Evolutionary conservation across 345 rosid species (phyloP).

Genomic region (Litchi chinensis): DNA sequence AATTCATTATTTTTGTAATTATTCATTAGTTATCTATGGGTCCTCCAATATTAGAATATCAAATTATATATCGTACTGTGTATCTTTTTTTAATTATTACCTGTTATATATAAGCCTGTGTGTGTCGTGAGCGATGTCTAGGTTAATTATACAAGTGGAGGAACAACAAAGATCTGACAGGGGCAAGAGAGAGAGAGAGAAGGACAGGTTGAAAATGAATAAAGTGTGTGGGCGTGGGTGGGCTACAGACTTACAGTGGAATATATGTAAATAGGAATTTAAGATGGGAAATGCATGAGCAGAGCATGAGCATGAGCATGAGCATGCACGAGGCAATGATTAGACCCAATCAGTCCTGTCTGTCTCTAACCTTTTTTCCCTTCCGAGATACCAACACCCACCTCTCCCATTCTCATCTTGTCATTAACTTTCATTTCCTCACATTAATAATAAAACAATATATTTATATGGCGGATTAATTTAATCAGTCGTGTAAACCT

Average conservation of each 20-base stretch:
- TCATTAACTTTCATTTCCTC: neutral
- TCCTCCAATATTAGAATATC: too few relatives aligned
- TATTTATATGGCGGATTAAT: too few relatives aligned
- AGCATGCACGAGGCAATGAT: slow-evolving; percentile 51
- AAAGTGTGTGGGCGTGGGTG: slow-evolving; percentile 22
- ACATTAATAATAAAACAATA: neutral
- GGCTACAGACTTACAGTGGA: neutral
- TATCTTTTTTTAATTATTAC: too few relatives aligned
- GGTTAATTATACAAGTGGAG: neutral
- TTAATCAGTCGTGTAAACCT: too few relatives aligned
- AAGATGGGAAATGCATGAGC: slow-evolving; percentile 6
- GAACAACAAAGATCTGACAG: neutral
- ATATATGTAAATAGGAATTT: neutral
- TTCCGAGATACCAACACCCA: neutral
- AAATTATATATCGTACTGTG: too few relatives aligned
- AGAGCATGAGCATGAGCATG: neutral
- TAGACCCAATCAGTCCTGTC: slow-evolving; percentile 36
- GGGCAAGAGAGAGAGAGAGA: neutral
- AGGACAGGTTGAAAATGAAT: neutral
- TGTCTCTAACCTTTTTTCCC: slow-evolving; percentile 28
- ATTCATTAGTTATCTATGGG: too few relatives aligned
- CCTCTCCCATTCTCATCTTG: neutral
- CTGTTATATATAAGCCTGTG: too few relatives aligned
- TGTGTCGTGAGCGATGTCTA: neutral
- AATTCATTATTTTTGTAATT: too few relatives aligned